phyloP scores from a whole-genome alignment of 495 filamentous ascomycete genomes.

The Lichenothelia convexa region DNA sequence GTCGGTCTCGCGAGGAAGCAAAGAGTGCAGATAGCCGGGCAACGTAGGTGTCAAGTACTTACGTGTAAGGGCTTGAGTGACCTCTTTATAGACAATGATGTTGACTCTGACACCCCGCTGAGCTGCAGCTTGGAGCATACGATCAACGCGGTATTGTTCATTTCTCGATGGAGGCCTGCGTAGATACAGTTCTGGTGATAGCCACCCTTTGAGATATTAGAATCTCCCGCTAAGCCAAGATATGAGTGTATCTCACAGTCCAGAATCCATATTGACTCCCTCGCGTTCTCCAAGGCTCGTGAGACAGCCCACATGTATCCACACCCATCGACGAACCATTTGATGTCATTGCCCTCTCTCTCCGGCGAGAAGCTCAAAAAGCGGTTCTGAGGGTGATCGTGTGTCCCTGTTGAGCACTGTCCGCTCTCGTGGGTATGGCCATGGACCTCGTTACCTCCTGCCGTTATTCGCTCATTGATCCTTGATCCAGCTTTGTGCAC shows the following conservation, averaged over 20 bases:
- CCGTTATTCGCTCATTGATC: slow-evolving; percentile 28
- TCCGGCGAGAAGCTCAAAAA: slow-evolving; percentile 70
- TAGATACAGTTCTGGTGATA: slow-evolving; percentile 78
- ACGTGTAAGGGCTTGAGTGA: slow-evolving; percentile 70
- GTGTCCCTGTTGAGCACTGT: slow-evolving; percentile 25
- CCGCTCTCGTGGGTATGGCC: slow-evolving; percentile 33
- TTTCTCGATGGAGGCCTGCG: slow-evolving; percentile 67
- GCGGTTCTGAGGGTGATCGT: slow-evolving; percentile 37
- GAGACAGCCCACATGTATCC: slow-evolving; percentile 86
- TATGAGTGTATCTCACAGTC: slow-evolving; percentile 37
- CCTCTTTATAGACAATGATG: slow-evolving; percentile 94
- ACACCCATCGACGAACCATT: slow-evolving; percentile 91
- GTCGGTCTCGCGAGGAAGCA: slow-evolving; percentile 23
- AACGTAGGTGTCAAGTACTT: slow-evolving; percentile 31
- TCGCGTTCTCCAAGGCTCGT: slow-evolving; percentile 63
- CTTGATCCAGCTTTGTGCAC: slow-evolving; percentile 33
- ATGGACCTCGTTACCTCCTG: slow-evolving; percentile 17
- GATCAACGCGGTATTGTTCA: slow-evolving; percentile 73
- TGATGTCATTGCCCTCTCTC: slow-evolving; percentile 44
- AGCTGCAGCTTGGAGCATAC: slow-evolving; percentile 73
- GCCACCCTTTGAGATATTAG: slow-evolving; percentile 41
- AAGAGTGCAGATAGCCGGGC: slow-evolving; percentile 26
- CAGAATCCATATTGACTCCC: slow-evolving; percentile 76
- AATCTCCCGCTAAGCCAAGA: background rate
- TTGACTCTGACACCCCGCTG: slow-evolving; percentile 75